These are phyloP conservation scores for Tolypocladium sp. DNA, from an alignment of 2,329 filamentous ascomycete genomes.

Conservation along the genomic window DNA sequence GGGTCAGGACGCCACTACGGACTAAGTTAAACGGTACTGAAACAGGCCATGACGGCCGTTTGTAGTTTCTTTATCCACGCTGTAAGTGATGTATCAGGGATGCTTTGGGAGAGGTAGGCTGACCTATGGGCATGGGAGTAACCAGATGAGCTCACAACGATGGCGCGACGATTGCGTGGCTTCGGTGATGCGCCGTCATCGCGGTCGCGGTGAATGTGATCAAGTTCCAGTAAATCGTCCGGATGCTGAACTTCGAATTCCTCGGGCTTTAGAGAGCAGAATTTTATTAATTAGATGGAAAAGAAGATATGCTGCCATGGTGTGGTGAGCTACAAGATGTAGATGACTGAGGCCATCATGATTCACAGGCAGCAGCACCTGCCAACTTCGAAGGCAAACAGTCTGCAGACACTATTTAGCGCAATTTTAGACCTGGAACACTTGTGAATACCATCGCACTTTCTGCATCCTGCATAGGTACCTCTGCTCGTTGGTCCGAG, in stretches of 20 bases:
- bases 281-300: too few relatives aligned
- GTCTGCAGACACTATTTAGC: too few relatives aligned
- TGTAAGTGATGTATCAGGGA: neutral
- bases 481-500: too few relatives aligned
- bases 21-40: neutral
- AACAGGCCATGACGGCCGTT: neutral
- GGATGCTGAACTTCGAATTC: neutral
- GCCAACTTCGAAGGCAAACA: too few relatives aligned
- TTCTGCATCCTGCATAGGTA: too few relatives aligned
- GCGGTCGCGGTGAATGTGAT: neutral
- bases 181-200: neutral
- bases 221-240: neutral
- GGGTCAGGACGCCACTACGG: neutral
- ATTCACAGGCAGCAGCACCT: too few relatives aligned
- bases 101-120: neutral
- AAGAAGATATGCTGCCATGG: too few relatives aligned
- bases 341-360: too few relatives aligned
- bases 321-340: too few relatives aligned
- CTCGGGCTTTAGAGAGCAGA: too few relatives aligned
- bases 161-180: neutral
- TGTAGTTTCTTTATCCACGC: neutral
- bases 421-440: too few relatives aligned
- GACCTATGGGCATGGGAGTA: neutral
- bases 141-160: neutral
- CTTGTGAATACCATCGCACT: too few relatives aligned